Evolutionary conservation across 805 yeast genomes (phyloP).

Genomic region (Kuraishia capsulata): DNA sequence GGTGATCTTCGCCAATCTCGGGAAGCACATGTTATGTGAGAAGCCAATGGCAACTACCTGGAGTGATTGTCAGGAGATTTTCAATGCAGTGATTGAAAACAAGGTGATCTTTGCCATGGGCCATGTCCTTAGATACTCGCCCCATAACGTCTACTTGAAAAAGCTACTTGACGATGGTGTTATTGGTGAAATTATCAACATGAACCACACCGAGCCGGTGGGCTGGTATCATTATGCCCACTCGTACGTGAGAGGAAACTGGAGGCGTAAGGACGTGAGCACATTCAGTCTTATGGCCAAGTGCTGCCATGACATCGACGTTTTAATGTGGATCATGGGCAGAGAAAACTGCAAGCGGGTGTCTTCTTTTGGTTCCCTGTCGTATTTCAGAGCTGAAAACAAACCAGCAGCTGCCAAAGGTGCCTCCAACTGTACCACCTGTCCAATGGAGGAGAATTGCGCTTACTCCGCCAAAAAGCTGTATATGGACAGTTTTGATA

Average conservation of each 20-base stretch:
- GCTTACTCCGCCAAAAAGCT: slow-evolving; percentile 12
- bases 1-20: slow-evolving; percentile 13
- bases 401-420: slow-evolving; percentile 11
- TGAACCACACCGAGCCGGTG: slow-evolving; percentile 17
- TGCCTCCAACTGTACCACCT: slow-evolving; percentile 10
- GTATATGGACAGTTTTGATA: slow-evolving; percentile 9
- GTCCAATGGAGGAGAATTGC: slow-evolving; percentile 10
- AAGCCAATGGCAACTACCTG: slow-evolving; percentile 14
- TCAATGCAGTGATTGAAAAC: slow-evolving; percentile 10
- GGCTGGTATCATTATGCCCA: slow-evolving; percentile 17
- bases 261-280: slow-evolving; percentile 11
- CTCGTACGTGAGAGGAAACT: slow-evolving; percentile 17
- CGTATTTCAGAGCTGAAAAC: slow-evolving; percentile 10
- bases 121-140: slow-evolving; percentile 16
- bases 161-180: slow-evolving; percentile 10
- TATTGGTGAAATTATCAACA: slow-evolving; percentile 13
- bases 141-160: slow-evolving; percentile 13
- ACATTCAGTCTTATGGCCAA: slow-evolving; percentile 17
- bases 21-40: slow-evolving; percentile 14
- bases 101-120: slow-evolving; percentile 14
- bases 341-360: slow-evolving; percentile 9
- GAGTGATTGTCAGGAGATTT: slow-evolving; percentile 13
- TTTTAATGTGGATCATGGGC: slow-evolving; percentile 14
- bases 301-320: slow-evolving; percentile 17
- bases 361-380: slow-evolving; percentile 12